A percentile compares a stretch with the other conserved stretches of the same genome.
These are phyloP conservation scores for Daldinia concentrica DNA, from an alignment of 495 filamentous ascomycete species.

Conservation along the genomic window DNA sequence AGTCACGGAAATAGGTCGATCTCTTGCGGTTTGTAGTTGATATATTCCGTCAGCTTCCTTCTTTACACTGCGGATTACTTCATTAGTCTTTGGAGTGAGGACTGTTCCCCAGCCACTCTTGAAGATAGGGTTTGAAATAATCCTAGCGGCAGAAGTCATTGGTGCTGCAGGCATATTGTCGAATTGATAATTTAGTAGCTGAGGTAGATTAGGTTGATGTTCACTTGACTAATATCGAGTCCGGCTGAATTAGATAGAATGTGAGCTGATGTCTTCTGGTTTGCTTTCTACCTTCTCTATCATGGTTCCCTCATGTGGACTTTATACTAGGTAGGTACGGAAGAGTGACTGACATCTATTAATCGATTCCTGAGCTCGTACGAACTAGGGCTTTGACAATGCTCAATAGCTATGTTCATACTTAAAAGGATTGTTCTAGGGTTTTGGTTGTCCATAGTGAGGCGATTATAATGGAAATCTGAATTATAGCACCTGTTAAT, in stretches of 20 bases:
- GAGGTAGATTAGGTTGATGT: not conserved
- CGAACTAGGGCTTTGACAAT: not conserved
- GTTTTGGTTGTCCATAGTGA: not conserved
- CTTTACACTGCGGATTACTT: constrained; percentile 10
- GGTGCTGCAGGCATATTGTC: constrained; percentile 25
- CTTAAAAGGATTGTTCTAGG: not conserved
- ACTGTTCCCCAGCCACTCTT: constrained; percentile 42
- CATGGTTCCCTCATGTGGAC: not conserved
- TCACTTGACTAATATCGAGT: constrained; percentile 2
- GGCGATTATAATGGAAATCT: not conserved
- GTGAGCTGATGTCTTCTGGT: not conserved
- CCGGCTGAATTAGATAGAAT: not conserved
- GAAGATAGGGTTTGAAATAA: constrained; percentile 28
- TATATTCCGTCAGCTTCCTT: constrained; percentile 31
- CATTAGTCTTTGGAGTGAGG: constrained; percentile 18
- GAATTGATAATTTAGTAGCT: not conserved
- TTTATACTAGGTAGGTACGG: not conserved
- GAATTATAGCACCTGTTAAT: not conserved
- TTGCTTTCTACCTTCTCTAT: not conserved
- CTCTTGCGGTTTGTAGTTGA: constrained; percentile 29
- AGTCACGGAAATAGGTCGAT: constrained; percentile 7
- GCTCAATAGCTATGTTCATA: not conserved
- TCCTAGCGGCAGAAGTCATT: constrained; percentile 31
- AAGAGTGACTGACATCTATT: no score
- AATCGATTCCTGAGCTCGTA: not conserved